A percentile compares a stretch with the other conserved stretches of the same genome.
Conservation (phyloP, 257 asterid genomes). For the Salvia splendens region DNA sequence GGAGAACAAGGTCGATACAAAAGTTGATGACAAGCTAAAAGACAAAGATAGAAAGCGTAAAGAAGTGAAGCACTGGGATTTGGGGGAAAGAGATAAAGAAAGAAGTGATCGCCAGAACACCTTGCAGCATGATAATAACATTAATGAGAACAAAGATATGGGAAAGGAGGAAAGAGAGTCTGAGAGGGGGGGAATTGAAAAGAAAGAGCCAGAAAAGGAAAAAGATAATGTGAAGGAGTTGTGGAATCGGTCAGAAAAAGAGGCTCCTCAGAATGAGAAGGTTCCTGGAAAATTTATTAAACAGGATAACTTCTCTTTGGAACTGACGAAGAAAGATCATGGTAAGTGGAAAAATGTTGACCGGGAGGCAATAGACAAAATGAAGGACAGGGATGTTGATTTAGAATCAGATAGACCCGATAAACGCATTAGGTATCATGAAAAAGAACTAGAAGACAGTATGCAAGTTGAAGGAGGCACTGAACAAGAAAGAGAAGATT, state of each 20-base stretch:
- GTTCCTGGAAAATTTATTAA: constrained; percentile 64
- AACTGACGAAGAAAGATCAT: constrained; percentile 68
- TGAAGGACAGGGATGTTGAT: constrained; percentile 82
- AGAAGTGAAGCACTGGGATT: constrained; percentile 86
- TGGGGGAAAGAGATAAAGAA: constrained; percentile 92
- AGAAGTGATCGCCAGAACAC: constrained; percentile 68
- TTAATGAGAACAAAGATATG: constrained; percentile 64
- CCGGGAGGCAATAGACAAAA: constrained; percentile 66
- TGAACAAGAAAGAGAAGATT: constrained; percentile 67
- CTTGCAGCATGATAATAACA: constrained; percentile 54
- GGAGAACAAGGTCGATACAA: constrained; percentile 74
- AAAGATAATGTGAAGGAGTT: constrained; percentile 69
- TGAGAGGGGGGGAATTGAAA: constrained; percentile 78
- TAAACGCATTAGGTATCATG: constrained; percentile 65
- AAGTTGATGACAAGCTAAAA: constrained; percentile 78
- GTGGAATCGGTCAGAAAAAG: constrained; percentile 74
- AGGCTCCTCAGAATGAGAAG: constrained; percentile 56
- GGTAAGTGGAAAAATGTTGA: constrained; percentile 69
- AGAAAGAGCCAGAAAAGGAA: constrained; percentile 72
- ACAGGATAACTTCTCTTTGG: constrained; percentile 50
- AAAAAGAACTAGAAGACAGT: constrained; percentile 75
- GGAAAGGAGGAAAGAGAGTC: constrained; percentile 73
- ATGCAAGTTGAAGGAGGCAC: constrained; percentile 66
- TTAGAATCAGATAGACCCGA: constrained; percentile 76
- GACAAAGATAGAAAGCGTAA: constrained; percentile 89